Percentiles rank a stretch among this genome's conserved stretches.
Evolutionary conservation across 805 yeast species (phyloP).

Genomic region (Nakazawaea peltata): DNA sequence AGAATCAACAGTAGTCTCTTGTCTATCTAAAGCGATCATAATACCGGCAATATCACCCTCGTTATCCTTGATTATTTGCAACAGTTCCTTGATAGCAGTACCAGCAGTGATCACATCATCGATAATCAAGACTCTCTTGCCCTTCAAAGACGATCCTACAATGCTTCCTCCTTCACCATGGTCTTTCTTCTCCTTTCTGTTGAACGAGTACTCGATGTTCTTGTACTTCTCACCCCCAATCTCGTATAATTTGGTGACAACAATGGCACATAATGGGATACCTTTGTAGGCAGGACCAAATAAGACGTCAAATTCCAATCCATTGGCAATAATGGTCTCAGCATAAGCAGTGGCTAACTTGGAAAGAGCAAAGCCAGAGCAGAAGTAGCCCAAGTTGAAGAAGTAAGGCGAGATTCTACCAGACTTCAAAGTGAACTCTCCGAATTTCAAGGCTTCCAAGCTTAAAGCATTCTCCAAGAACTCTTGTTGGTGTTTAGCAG

Average conservation of each 20-base stretch:
- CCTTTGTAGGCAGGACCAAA: slow-evolving; percentile 99
- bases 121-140: slow-evolving; percentile 71
- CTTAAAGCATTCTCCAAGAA: slow-evolving; percentile 80
- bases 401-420: slow-evolving; percentile 96
- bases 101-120: slow-evolving; percentile 99
- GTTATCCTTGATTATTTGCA: slow-evolving; percentile 61
- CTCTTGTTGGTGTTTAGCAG: slow-evolving; percentile 35
- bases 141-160: slow-evolving; percentile 74
- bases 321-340: slow-evolving; percentile 72
- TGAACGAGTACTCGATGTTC: slow-evolving; percentile 80
- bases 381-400: slow-evolving; percentile 88
- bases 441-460: slow-evolving; percentile 78
- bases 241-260: slow-evolving; percentile 88
- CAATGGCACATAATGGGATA: slow-evolving; percentile 88
- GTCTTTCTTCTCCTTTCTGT: slow-evolving; percentile 93
- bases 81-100: slow-evolving; percentile 94
- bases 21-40: slow-evolving; percentile 90
- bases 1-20: slow-evolving; percentile 72
- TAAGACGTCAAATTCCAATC: slow-evolving; percentile 77
- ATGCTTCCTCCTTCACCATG: slow-evolving; percentile 98
- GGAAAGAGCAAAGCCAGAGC: slow-evolving; percentile 71
- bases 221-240: slow-evolving; percentile 74
- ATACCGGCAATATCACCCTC: slow-evolving; percentile 75
- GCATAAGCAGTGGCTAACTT: slow-evolving; percentile 86
- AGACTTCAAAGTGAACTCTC: slow-evolving; percentile 81